Base-by-base conservation (phyloP, 164 flowering plant genomes). In the Aristolochia fimbriata region DNA sequence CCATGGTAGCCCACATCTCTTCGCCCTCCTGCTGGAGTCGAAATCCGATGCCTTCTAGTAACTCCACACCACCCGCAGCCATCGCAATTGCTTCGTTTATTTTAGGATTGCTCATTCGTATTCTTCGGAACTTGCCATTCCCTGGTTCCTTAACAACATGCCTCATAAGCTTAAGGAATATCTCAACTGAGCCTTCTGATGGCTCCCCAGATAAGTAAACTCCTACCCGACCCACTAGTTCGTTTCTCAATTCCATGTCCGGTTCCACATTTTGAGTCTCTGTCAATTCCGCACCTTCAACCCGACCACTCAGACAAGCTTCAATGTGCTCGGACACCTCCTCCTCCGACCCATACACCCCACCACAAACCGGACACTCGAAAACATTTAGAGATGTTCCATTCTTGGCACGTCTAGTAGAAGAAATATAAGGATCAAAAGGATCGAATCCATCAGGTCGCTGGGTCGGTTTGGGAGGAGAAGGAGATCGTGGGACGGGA, bases 1-100 rank as follows among this genome's bases (percentile, higher is more conserved):
- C 86, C 92, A 93, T 84, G 14, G 74, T 76, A 5, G 88, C 90
- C 90, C 91, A 90, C 82, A 87, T 85, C 64, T 93, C 97, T 11
- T 80, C 96, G 45, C 69, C 77, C 57, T 89, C 96, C 65, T 84
- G 94, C 60, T 63, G 70, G 21, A 90, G 74, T 47, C 74, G 74
- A 73, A 93, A 93, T 27, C 98, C 97, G 20, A 87, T 76, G 69
- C 71, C 61, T 60, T 90, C 96, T 73, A 93, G 64, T 74, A 93
- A 70, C 79, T 93, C 94, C 55, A 90, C 70, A 16, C 90, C 92
- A 25, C 98, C 96, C 0, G 72, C 70, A 54, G 78, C 86, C n/a
- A 78, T 85, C 52, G 80, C 82, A 47, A 93, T 45, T 5, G 90
- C 89, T 65, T 87, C 96, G 69, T 76, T 76, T 20, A 93, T 90